phyloP scores from a whole-genome alignment of 257 asterid species.

The Fraxinus excelsior region DNA sequence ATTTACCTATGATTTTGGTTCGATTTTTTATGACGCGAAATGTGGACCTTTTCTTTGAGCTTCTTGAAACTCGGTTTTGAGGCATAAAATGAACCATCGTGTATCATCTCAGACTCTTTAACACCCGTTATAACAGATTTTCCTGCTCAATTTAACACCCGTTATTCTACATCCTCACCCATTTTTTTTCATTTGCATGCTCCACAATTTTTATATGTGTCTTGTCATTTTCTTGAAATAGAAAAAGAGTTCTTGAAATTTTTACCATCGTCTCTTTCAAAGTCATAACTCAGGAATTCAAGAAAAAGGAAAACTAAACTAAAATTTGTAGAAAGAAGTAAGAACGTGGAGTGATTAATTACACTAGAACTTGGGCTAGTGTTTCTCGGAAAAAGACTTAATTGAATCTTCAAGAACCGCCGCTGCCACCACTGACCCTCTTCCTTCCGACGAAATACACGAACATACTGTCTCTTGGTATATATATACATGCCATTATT shows the following conservation, averaged over 20 bases:
- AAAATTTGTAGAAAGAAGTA: background rate
- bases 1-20: no score
- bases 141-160: background rate
- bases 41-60: no score
- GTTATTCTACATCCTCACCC: background rate
- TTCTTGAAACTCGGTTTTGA: no score
- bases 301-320: background rate
- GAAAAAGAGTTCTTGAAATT: background rate
- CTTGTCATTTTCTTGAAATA: background rate
- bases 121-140: background rate
- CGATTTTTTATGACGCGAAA: no score
- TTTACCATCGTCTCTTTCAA: background rate
- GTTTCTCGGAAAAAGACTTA: background rate
- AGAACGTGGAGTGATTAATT: background rate
- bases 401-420: background rate
- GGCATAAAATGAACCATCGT: no score
- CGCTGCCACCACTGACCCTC: background rate
- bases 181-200: no score
- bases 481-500: no score
- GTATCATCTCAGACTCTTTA: no score
- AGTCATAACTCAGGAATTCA: background rate
- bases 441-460: background rate
- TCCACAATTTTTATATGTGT: no score
- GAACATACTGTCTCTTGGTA: background rate
- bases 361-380: background rate